Conservation (phyloP, 257 asterid species). For the Solanum tarapatanum region DNA sequence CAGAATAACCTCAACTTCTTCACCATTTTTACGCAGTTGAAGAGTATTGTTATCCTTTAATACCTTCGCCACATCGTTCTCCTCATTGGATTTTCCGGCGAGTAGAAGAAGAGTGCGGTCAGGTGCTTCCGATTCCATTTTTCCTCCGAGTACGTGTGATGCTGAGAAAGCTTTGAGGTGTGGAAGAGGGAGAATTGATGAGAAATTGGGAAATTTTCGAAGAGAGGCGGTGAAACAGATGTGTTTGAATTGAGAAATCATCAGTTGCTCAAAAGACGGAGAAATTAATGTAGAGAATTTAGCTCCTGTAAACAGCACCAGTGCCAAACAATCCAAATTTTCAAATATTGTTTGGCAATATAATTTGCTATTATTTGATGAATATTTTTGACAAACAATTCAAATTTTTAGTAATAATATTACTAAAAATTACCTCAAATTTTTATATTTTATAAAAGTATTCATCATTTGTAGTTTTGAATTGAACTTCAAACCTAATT, state of each 20-base stretch:
- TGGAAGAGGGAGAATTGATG: not conserved
- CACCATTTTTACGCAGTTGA: constrained; percentile 41
- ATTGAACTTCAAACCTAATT: not conserved
- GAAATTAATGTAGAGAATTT: not conserved
- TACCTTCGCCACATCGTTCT: constrained; percentile 41
- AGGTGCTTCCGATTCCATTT: constrained; percentile 45
- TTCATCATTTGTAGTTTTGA: not conserved
- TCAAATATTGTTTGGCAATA: not conserved
- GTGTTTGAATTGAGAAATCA: not conserved
- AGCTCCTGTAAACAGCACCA: not conserved
- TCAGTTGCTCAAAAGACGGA: not conserved
- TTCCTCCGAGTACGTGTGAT: not conserved
- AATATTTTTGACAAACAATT: no score
- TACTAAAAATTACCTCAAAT: no score
- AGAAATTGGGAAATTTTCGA: not conserved
- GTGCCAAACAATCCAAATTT: not conserved
- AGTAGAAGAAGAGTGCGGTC: constrained; percentile 29
- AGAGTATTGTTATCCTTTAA: constrained; percentile 34
- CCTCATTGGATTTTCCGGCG: constrained; percentile 55
- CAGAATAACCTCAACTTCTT: constrained; percentile 22
- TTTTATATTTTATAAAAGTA: no score
- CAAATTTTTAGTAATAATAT: no score
- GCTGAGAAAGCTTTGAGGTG: not conserved
- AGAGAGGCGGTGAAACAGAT: not conserved
- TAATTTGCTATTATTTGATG: not conserved